Evolutionary conservation across 164 flowering plant species (phyloP), one percentile per base, ranked within the genome.

Genomic region (Nelumbo lutea): DNA sequence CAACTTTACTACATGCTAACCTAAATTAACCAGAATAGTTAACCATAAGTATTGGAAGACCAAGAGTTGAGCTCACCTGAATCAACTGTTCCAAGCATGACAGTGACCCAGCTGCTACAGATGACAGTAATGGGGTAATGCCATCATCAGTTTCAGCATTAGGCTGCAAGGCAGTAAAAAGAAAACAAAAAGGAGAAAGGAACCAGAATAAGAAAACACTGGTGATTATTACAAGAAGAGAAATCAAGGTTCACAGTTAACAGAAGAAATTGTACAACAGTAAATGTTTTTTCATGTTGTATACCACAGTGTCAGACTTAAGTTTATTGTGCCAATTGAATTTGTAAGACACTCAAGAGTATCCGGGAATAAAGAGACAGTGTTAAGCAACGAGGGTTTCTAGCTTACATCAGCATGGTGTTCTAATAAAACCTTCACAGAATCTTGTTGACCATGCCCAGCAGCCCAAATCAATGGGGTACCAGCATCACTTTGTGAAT

Each of bases 381-480:
- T n/a, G 52, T 3, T 14, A 6, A 46, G 45, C 42, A 50, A 55
- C n/a, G 57, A 46, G 42, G 15, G 51, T 61, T 44, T 13, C 40
- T 59, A 57, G 48, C 81, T 77, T 80, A 96, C 99, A 83, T 90
- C 74, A 68, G 98, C 97, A 76, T 83, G 73, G 68, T 88, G 82
- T 70, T 91, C 90, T 51, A 96, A 70, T 66, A 96, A 78, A 73
- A 87, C 68, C 80, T 83, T 84, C 67, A 88, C 90, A 64, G 97
- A 87, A 68, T 86, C 93, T 53, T 70, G 81, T 73, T 90, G 90
- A 47, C 73, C 96, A 79, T 90, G 91, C 73, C 97, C 97, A 70
- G 97, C 98, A 78, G 98, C 99, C 94, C 96, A 92, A 62, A 89
- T 73, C 51, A 96, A 77, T 50, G 99, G 96, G 14, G 95, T 84